Evolutionary conservation across 2,329 filamentous ascomycete species (phyloP).

Genomic region (Monilinia aucupariae): DNA sequence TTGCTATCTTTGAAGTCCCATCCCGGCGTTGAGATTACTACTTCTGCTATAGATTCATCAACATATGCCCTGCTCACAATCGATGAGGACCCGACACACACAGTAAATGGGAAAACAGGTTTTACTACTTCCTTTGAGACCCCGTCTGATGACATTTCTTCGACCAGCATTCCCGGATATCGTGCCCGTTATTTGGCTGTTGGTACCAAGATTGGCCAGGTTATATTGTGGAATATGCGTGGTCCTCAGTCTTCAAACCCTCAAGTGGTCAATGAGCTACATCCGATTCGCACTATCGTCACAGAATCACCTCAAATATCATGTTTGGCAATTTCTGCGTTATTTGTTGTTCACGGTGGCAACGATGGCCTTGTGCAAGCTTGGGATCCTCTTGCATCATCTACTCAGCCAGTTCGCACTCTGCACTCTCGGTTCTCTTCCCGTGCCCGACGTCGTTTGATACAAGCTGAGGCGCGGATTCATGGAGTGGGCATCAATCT

Average conservation of each 20-base stretch:
- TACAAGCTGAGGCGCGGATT: slow-evolving; percentile 61
- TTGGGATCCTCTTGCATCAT: slow-evolving; percentile 92
- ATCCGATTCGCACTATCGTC: slow-evolving; percentile 73
- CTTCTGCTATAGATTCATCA: slow-evolving; percentile 69
- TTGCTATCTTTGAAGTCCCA: slow-evolving; percentile 56
- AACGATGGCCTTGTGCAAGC: slow-evolving; percentile 93
- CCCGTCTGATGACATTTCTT: slow-evolving; percentile 26
- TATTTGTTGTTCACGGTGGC: slow-evolving; percentile 88
- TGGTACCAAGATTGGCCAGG: slow-evolving; percentile 71
- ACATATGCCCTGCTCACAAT: slow-evolving; percentile 63
- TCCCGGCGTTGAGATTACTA: slow-evolving; percentile 57
- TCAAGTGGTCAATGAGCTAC: slow-evolving; percentile 52
- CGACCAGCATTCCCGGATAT: slow-evolving; percentile 72
- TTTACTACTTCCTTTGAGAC: slow-evolving; percentile 29
- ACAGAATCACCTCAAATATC: slow-evolving; percentile 88
- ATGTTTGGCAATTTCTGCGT: slow-evolving; percentile 71
- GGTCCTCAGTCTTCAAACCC: slow-evolving; percentile 52
- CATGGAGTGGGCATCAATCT: slow-evolving; percentile 68
- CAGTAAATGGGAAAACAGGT: slow-evolving; percentile 45
- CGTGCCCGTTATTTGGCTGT: slow-evolving; percentile 74
- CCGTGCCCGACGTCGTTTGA: slow-evolving; percentile 69
- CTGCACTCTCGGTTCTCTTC: slow-evolving; percentile 80
- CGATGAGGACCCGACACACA: slow-evolving; percentile 71
- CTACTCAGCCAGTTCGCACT: slow-evolving; percentile 70
- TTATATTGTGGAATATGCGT: slow-evolving; percentile 82